Evolutionary conservation across 306 rosid genomes (phyloP).

Genomic region (Malus sylvestris): DNA sequence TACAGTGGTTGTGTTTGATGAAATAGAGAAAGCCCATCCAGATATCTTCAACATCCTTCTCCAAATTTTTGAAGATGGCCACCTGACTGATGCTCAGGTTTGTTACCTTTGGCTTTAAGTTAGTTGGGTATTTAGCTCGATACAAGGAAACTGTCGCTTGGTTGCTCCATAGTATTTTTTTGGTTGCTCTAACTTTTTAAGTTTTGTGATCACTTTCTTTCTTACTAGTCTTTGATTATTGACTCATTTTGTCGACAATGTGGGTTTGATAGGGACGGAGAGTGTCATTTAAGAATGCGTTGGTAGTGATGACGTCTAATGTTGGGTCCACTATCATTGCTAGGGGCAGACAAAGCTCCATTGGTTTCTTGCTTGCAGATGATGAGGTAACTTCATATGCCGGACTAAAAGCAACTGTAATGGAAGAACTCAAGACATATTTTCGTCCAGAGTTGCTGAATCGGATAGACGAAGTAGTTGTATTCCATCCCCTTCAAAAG

Average conservation of each 20-base stretch:
- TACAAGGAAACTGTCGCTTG: neutral
- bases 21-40: constrained; percentile 98
- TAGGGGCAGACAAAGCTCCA: constrained; percentile 53
- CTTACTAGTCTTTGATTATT: neutral
- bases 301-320: constrained; percentile 94
- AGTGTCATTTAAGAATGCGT: constrained; percentile 76
- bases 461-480: constrained; percentile 84
- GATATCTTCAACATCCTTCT: constrained; percentile 83
- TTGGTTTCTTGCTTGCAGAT: constrained; percentile 58
- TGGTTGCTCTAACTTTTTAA: neutral
- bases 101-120: constrained; percentile 7
- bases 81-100: constrained; percentile 93
- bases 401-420: constrained; percentile 66
- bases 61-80: constrained; percentile 83
- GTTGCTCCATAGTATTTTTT: neutral
- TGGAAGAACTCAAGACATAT: constrained; percentile 76
- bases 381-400: constrained; percentile 55
- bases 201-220: neutral
- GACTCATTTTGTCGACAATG: constrained; percentile 17
- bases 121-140: neutral
- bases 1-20: constrained; percentile 74
- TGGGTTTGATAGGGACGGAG: constrained; percentile 59
- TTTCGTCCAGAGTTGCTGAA: constrained; percentile 93
- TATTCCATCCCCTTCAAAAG: constrained; percentile 76
- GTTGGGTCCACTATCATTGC: constrained; percentile 86